Evolutionary conservation across 2,329 filamentous ascomycete genomes (phyloP).

Genomic region (Myriosclerotinia scirpicola): DNA sequence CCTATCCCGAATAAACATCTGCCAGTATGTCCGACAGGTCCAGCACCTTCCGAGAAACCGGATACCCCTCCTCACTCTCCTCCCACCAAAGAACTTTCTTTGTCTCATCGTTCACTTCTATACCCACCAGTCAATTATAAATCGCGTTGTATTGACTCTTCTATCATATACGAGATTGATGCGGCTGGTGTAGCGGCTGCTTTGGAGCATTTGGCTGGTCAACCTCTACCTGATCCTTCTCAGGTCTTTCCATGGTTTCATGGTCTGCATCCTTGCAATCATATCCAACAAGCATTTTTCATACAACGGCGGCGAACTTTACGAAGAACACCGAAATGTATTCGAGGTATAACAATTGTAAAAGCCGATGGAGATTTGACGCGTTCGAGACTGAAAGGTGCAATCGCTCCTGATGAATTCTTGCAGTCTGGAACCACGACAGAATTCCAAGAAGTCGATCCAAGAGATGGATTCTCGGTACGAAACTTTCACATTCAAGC

Average conservation of each 20-base stretch:
- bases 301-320: constrained; percentile 70
- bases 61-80: constrained; percentile 67
- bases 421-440: constrained; percentile 47
- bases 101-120: constrained; percentile 66
- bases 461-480: constrained; percentile 87
- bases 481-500: constrained; percentile 97
- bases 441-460: constrained; percentile 77
- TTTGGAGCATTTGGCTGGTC: constrained; percentile 71
- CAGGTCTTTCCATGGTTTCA: constrained; percentile 95
- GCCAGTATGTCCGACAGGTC: constrained; percentile 82
- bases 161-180: constrained; percentile 70
- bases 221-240: constrained; percentile 81
- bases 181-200: constrained; percentile 68
- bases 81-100: constrained; percentile 53
- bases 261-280: constrained; percentile 84
- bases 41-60: constrained; percentile 55
- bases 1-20: constrained; percentile 86
- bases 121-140: constrained; percentile 69
- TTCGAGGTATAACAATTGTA: constrained; percentile 80
- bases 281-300: constrained; percentile 88
- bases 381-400: constrained; percentile 77
- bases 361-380: constrained; percentile 83
- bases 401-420: constrained; percentile 79
- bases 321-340: constrained; percentile 69
- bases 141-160: constrained; percentile 51